Conservation (phyloP, 2,329 filamentous ascomycete species). For the Metarhizium robertsii region DNA sequence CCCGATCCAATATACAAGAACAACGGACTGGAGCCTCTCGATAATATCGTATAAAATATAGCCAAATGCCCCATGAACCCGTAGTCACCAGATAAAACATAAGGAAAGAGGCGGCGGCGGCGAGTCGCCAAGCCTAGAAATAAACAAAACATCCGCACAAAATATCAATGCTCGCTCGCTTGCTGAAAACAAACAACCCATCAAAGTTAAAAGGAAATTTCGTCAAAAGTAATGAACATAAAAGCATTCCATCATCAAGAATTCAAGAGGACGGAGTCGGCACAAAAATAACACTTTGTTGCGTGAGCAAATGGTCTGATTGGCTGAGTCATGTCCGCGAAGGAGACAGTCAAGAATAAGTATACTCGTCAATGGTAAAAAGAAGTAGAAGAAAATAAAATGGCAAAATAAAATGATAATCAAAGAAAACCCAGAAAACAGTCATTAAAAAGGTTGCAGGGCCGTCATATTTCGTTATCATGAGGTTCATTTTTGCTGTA, state of each 20-base stretch:
- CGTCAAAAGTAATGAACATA: background rate
- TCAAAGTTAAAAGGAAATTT: background rate
- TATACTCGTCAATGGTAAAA: background rate
- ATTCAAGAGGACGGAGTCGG: background rate
- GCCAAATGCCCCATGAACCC: background rate
- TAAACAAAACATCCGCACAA: background rate
- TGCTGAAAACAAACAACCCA: background rate
- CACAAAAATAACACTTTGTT: background rate
- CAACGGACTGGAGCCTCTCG: constrained; percentile 1
- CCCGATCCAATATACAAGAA: constrained; percentile 4
- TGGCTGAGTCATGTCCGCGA: background rate
- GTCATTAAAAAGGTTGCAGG: constrained; percentile 15
- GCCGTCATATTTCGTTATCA: constrained; percentile 24
- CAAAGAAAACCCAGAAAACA: constrained; percentile 12
- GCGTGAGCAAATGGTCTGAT: constrained; percentile 7
- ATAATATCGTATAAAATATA: background rate
- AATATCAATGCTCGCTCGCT: constrained; percentile 7
- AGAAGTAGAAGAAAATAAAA: background rate
- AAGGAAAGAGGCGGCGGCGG: background rate
- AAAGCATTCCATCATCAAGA: background rate
- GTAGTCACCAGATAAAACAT: background rate
- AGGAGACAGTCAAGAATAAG: background rate
- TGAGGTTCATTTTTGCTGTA: constrained; percentile 21
- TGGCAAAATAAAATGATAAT: constrained; percentile 1
- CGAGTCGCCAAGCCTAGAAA: background rate